Percentiles rank a stretch among this genome's conserved stretches.
phyloP scores from a whole-genome alignment of 805 yeast genomes.

The Metschnikowia drakensbergensis region DNA sequence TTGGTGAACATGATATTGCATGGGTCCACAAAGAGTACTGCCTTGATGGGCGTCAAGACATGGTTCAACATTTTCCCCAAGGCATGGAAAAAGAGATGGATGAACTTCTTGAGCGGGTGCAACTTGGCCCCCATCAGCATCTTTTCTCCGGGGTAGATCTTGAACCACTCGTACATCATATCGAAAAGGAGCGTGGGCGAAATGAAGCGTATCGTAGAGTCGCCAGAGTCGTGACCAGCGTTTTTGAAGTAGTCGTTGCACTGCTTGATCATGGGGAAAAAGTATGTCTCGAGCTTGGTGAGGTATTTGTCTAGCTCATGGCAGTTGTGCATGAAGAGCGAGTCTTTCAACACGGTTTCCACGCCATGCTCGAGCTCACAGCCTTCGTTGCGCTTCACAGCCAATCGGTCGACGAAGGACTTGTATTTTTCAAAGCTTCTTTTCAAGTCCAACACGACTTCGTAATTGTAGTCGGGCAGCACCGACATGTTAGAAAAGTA shows the following conservation, averaged over 20 bases:
- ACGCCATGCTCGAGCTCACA: conserved; percentile 3
- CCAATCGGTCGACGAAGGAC: conserved; percentile 16
- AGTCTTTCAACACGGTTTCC: conserved; percentile 9
- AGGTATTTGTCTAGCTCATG: conserved; percentile 32
- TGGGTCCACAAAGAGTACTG: conserved; percentile 33
- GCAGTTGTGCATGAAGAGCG: conserved; percentile 16
- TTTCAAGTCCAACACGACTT: conserved; percentile 25
- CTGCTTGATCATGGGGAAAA: conserved; percentile 25
- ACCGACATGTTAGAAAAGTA: conserved; percentile 20
- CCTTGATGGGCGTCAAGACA: conserved; percentile 32
- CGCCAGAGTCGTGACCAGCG: conserved; percentile 10
- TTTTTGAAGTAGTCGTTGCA: conserved; percentile 26
- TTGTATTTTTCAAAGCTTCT: conserved; percentile 27
- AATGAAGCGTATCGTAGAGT: conserved; percentile 21
- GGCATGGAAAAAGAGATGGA: conserved; percentile 33
- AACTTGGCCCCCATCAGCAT: conserved; percentile 25
- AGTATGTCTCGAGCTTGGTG: conserved; percentile 22
- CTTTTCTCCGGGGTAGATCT: conserved; percentile 31
- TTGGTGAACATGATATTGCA: conserved; percentile 30
- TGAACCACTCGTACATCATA: conserved; percentile 34
- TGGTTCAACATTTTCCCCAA: conserved; percentile 33
- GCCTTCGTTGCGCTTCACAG: conserved; percentile 9
- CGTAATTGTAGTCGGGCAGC: conserved; percentile 35
- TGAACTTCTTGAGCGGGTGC: conserved; percentile 30
- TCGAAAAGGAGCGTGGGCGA: conserved; percentile 33